Conservation (phyloP, 441 rosid genomes). For the Bocquillonia castaneifolia region DNA sequence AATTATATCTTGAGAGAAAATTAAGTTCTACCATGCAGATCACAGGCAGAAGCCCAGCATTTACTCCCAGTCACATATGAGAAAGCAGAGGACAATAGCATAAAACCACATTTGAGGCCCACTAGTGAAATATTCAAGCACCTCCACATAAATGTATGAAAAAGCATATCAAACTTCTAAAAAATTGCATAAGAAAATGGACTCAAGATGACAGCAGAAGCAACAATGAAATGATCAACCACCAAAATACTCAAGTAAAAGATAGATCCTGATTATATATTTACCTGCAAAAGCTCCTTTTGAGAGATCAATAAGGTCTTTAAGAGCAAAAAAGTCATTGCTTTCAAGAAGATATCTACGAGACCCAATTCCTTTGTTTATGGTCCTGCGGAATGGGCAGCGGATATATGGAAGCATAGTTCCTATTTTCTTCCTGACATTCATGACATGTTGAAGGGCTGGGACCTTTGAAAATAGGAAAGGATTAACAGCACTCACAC, state of each 20-base stretch:
- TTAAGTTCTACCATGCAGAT: neutral
- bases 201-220: neutral
- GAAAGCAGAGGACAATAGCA: constrained; percentile 1
- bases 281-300: constrained; percentile 97
- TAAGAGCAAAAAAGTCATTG: constrained; percentile 86
- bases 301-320: constrained; percentile 93
- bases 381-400: constrained; percentile 80
- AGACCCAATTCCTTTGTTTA: constrained; percentile 76
- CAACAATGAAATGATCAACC: neutral
- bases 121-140: neutral
- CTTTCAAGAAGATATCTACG: constrained; percentile 93
- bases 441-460: constrained; percentile 70
- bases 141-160: neutral
- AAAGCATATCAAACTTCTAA: too few species aligned
- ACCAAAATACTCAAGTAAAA: constrained; percentile 8
- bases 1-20: neutral
- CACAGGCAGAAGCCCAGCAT: neutral
- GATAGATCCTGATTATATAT: constrained; percentile 12
- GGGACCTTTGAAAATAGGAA: constrained; percentile 82
- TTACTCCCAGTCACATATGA: neutral
- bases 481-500: constrained; percentile 96
- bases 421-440: constrained; percentile 65
- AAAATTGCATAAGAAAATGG: neutral
- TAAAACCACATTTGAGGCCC: neutral
- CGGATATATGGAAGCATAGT: constrained; percentile 74